Percentiles rank a stretch among this genome's conserved stretches.
phyloP scores from a whole-genome alignment of 2,329 filamentous ascomycete genomes.

The Lasiodiplodia citricola region DNA sequence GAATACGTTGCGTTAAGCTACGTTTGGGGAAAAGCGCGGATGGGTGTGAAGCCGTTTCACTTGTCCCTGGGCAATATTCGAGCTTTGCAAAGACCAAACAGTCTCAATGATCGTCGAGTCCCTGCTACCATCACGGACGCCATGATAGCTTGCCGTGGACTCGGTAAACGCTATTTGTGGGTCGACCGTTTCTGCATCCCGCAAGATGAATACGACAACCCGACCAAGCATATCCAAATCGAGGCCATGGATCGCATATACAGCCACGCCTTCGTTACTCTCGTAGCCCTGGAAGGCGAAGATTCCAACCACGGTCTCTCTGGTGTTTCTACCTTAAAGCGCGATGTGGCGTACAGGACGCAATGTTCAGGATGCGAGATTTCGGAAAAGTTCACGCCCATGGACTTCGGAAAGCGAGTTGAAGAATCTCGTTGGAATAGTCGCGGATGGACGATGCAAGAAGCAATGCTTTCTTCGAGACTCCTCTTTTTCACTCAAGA shows the following conservation, averaged over 20 bases:
- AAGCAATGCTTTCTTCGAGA: not conserved
- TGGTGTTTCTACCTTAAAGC: not conserved
- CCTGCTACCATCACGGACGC: not conserved
- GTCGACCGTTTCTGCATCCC: not conserved
- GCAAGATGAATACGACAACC: not conserved
- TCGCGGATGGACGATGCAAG: not conserved
- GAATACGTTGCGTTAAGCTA: not conserved
- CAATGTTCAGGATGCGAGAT: no score
- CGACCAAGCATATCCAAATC: not conserved
- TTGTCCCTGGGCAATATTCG: not conserved
- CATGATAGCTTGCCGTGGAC: not conserved
- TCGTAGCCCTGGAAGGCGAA: not conserved
- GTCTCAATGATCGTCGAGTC: not conserved
- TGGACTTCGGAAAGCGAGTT: not conserved
- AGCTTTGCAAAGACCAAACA: not conserved
- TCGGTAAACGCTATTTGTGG: not conserved
- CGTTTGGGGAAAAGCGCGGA: not conserved
- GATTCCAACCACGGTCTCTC: not conserved
- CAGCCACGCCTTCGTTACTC: not conserved
- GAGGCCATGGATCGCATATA: not conserved
- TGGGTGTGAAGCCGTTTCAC: no score
- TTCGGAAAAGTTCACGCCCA: not conserved
- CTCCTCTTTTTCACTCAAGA: not conserved
- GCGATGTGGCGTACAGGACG: not conserved
- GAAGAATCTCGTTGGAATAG: not conserved